Evolutionary conservation across 1,139 yeast genomes (phyloP).

Genomic region (Petasospora rhodanensis): DNA sequence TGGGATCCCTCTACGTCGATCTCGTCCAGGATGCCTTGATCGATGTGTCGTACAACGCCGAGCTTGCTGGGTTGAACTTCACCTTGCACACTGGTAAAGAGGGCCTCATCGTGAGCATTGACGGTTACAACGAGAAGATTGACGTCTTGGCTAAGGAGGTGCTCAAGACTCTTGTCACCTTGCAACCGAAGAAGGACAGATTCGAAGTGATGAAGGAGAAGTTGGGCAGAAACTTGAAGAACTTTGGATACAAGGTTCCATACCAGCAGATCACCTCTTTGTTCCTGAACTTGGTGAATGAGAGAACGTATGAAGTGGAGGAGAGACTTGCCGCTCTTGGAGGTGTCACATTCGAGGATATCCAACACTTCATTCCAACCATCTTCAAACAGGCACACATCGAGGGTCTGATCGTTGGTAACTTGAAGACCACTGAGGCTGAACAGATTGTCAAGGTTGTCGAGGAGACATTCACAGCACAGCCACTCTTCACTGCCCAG

Average conservation of each 20-base stretch:
- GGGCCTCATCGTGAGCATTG: slow-evolving; percentile 62
- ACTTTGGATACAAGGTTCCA: slow-evolving; percentile 73
- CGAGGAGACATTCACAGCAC: slow-evolving; percentile 31
- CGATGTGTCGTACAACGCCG: slow-evolving; percentile 79
- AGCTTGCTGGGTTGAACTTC: slow-evolving; percentile 70
- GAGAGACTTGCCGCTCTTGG: slow-evolving; percentile 56
- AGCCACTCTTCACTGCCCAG: slow-evolving; percentile 30
- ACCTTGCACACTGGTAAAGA: slow-evolving; percentile 57
- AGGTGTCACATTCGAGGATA: slow-evolving; percentile 44
- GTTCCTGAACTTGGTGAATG: slow-evolving; percentile 61
- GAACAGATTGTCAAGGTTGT: slow-evolving; percentile 40
- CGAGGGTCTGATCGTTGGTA: slow-evolving; percentile 79
- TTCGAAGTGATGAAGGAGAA: slow-evolving; percentile 67
- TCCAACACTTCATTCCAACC: slow-evolving; percentile 43
- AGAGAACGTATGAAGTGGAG: slow-evolving; percentile 58
- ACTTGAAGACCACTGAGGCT: slow-evolving; percentile 57
- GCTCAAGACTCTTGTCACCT: slow-evolving; percentile 46
- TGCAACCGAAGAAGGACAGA: slow-evolving; percentile 51
- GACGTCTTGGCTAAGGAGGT: slow-evolving; percentile 58
- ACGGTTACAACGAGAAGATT: slow-evolving; percentile 84
- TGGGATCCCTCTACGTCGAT: slow-evolving; percentile 60
- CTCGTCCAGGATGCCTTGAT: slow-evolving; percentile 71
- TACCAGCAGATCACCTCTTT: slow-evolving; percentile 67
- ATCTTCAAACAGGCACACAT: slow-evolving; percentile 44
- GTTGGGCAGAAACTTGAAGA: slow-evolving; percentile 55